These are phyloP conservation scores for Hydnum rufescens DNA, from an alignment of 768 basidiomycete genomes.

Conservation along the genomic window DNA sequence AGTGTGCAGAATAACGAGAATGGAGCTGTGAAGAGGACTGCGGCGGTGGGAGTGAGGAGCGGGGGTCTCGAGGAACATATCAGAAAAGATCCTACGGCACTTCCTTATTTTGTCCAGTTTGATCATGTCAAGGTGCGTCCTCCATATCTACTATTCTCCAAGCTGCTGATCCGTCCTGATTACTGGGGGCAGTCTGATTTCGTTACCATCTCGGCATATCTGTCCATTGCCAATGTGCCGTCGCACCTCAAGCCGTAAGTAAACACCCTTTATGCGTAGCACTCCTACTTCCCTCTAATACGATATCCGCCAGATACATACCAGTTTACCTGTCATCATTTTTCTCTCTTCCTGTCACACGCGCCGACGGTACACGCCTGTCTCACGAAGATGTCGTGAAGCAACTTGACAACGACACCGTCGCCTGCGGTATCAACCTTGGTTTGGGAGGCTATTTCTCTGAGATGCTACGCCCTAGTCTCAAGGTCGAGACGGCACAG, in stretches of 20 bases:
- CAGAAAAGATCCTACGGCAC: conserved; percentile 37
- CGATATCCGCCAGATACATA: conserved; percentile 35
- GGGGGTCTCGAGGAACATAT: conserved; percentile 40
- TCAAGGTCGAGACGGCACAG: conserved; percentile 66
- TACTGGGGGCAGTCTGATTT: conserved; percentile 58
- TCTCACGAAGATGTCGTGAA: conserved; percentile 82
- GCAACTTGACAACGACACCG: conserved; percentile 76
- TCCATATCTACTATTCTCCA: background rate
- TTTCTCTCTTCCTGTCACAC: conserved; percentile 69
- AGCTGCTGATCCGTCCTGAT: conserved; percentile 5
- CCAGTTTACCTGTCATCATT: conserved; percentile 63
- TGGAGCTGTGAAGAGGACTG: conserved; percentile 10
- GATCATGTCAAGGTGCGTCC: conserved; percentile 66
- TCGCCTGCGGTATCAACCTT: conserved; percentile 57
- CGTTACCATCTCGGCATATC: conserved; percentile 55
- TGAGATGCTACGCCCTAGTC: conserved; percentile 50
- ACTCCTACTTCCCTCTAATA: background rate
- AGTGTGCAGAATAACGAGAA: conserved; percentile 45
- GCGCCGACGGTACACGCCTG: conserved; percentile 45
- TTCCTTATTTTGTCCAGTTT: conserved; percentile 85
- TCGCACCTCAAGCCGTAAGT: conserved; percentile 56
- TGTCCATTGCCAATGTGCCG: conserved; percentile 58
- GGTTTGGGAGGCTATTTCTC: conserved; percentile 47
- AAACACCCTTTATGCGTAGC: too few relatives aligned
- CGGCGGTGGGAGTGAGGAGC: too few relatives aligned